phyloP scores from a whole-genome alignment of 2,329 filamentous ascomycete genomes.

The Fusarium ramigenum region DNA sequence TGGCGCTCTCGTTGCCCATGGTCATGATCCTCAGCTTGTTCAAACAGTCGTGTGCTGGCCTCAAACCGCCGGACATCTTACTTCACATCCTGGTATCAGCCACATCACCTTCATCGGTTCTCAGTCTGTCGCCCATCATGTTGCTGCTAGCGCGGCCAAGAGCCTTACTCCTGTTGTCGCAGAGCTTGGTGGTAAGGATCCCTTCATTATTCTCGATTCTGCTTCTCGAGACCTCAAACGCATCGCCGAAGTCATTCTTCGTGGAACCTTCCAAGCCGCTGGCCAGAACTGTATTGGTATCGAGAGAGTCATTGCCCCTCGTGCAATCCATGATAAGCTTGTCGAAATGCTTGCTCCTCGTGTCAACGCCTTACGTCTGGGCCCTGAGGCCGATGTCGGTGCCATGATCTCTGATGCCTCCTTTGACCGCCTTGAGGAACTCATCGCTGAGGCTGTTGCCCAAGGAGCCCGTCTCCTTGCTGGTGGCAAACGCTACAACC shows the following conservation, averaged over 20 bases:
- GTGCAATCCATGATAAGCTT: conserved; percentile 78
- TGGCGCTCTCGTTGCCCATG: conserved; percentile 82
- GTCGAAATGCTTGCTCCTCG: conserved; percentile 76
- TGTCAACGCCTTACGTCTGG: conserved; percentile 78
- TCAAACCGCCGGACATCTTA: conserved; percentile 80
- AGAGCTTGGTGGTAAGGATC: conserved; percentile 95
- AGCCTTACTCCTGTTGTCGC: conserved; percentile 87
- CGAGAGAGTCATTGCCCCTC: conserved; percentile 86
- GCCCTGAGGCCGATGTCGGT: conserved; percentile 83
- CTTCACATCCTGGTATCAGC: conserved; percentile 82
- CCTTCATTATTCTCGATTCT: conserved; percentile 88
- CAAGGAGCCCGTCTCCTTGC: conserved; percentile 83
- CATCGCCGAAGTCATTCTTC: conserved; percentile 84
- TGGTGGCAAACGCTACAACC: conserved; percentile 76
- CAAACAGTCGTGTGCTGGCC: conserved; percentile 92
- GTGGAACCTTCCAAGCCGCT: conserved; percentile 92
- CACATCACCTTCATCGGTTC: conserved; percentile 98
- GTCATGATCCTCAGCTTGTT: conserved; percentile 82
- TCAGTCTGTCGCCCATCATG: conserved; percentile 83
- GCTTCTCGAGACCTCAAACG: conserved; percentile 71
- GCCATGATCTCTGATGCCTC: conserved; percentile 84
- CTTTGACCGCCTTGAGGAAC: conserved; percentile 78
- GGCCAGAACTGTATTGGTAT: conserved; percentile 99
- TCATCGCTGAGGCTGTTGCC: conserved; percentile 80
- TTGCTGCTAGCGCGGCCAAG: conserved; percentile 86